phyloP scores from a whole-genome alignment of 129 eudicot species.

The Mikania micrantha region DNA sequence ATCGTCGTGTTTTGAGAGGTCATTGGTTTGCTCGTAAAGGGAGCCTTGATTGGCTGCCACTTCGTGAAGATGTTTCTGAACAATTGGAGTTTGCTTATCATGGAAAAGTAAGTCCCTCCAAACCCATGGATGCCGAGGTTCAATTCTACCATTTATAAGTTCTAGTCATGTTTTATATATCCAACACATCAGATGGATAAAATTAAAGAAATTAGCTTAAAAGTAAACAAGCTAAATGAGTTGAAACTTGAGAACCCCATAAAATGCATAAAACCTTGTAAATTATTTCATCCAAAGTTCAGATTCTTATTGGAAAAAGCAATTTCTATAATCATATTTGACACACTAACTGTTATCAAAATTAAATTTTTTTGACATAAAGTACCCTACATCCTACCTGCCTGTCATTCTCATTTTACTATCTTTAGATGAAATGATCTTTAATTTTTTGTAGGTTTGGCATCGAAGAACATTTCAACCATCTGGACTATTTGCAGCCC shows the following conservation, averaged over 20 bases:
- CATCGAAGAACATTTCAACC: constrained; percentile 93
- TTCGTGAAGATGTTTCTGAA: constrained; percentile 97
- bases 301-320: background rate
- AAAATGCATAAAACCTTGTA: background rate
- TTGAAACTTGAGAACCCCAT: background rate
- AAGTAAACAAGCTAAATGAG: background rate
- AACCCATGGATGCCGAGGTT: constrained; percentile 1
- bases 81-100: constrained; percentile 93
- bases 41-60: constrained; percentile 95
- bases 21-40: constrained; percentile 98
- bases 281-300: background rate
- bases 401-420: background rate
- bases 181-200: background rate
- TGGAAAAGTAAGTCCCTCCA: constrained; percentile 44
- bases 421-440: background rate
- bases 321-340: background rate
- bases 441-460: constrained; percentile 77
- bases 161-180: background rate
- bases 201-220: background rate
- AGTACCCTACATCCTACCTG: background rate
- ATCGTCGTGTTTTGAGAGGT: constrained; percentile 90
- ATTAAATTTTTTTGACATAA: background rate
- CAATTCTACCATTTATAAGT: background rate
- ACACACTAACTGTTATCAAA: background rate
- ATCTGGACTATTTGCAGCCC: constrained; percentile 97